phyloP scores from a whole-genome alignment of 345 rosid species.

The Brassica cretica region DNA sequence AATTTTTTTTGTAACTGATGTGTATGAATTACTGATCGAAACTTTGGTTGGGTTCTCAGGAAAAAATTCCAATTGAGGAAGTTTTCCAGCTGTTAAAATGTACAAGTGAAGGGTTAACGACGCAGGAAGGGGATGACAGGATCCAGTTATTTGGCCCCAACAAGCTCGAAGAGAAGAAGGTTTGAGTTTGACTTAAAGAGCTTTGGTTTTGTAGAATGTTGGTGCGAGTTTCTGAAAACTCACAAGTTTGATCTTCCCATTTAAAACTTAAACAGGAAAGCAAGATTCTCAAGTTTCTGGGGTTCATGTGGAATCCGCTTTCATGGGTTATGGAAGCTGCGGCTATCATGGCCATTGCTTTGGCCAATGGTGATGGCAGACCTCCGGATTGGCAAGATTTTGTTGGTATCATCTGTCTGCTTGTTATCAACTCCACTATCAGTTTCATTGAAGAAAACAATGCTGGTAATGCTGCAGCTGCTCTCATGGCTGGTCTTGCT shows the following conservation, averaged over 20 bases:
- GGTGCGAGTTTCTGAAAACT: conserved; percentile 2
- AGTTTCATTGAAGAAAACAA: conserved; percentile 1
- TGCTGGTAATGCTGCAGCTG: conserved; percentile 1
- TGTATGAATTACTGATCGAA: not conserved
- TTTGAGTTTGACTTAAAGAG: conserved; percentile 16
- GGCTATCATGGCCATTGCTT: conserved; percentile 1
- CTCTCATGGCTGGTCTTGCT: not conserved
- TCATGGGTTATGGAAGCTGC: conserved; percentile 2
- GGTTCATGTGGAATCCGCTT: not conserved
- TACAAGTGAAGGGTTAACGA: not conserved
- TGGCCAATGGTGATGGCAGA: not conserved
- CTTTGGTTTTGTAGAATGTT: not conserved
- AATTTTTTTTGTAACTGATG: too few species aligned
- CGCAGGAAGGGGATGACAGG: not conserved
- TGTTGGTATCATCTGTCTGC: not conserved
- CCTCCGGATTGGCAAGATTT: not conserved
- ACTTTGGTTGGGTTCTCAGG: conserved; percentile 12
- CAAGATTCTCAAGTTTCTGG: not conserved
- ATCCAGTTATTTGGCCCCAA: not conserved
- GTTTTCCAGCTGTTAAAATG: not conserved
- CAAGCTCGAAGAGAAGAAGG: conserved; percentile 2
- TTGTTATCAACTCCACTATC: not conserved
- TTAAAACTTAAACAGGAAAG: conserved; percentile 20
- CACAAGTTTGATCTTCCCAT: conserved; percentile 1
- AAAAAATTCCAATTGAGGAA: not conserved